Base-by-base conservation (phyloP, 495 filamentous ascomycete species). In the Emericellopsis terricola region DNA sequence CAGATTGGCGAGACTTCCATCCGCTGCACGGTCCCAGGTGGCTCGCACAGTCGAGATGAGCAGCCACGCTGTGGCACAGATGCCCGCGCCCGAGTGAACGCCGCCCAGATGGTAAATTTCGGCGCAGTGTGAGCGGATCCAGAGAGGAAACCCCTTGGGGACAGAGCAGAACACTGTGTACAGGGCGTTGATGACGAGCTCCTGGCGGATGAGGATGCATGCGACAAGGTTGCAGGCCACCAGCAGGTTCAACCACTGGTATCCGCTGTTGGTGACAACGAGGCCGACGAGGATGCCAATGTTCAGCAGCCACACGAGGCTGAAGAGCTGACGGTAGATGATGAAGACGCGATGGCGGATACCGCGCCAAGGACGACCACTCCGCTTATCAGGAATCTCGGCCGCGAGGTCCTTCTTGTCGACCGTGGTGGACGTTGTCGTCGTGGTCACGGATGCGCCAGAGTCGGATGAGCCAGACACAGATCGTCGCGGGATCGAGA, bases 21-120 rank as follows among this genome's bases (percentile, higher is more conserved):
- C 49, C 15, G 34, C 31, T 5, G 49, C 55, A 11, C 56, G 38
- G 14, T 60, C 44, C 15, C 55, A 48, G 2, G 62, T 54, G 31
- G 60, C 60, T 6, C 54, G 41, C 16, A 72, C 43, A 2, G 62
- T 54, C 31, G 60, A 62, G 5, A 55, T 41, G 16, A 72, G 42
- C 51, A 79, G 84, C 81, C 81, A 89, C 17, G 74, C 47, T 0
- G 73, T 62, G 2, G 75, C 66, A 10, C 73, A 71, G 3, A 79
- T 58, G 15, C 73, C 78, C 32, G 75, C 76, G 14, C 76, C 76
- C 41, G 68, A 77, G 46, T 86, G 81, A 6, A 82, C 60, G 11
- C 81, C 81, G 19, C 81, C 81, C 48, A 78, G 77, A 27, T 80
- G 72, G 47, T 82, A 85, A 3, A 81, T 61, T 43, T 83, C 81